A percentile compares a stretch with the other conserved stretches of the same genome.
These are phyloP conservation scores for Albifimbria verrucaria DNA, from an alignment of 2,329 filamentous ascomycete species.

Conservation along the genomic window DNA sequence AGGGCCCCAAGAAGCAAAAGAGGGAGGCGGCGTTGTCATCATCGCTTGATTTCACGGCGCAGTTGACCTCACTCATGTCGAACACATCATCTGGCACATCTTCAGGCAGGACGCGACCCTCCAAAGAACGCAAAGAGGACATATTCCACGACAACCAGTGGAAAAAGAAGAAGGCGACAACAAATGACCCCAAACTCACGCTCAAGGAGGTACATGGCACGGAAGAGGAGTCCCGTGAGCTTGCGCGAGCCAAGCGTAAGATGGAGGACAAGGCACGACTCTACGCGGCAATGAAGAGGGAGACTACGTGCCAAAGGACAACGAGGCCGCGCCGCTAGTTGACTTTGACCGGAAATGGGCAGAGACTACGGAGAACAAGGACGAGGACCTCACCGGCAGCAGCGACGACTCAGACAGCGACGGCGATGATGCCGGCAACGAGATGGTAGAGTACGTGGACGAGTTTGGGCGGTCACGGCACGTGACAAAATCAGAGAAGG, in stretches of 20 bases:
- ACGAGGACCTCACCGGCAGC: conserved; percentile 55
- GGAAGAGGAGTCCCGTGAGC: conserved; percentile 63
- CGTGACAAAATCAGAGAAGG: conserved; percentile 67
- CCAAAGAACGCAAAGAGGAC: conserved; percentile 45
- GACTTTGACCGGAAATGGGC: conserved; percentile 98
- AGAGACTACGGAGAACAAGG: conserved; percentile 55
- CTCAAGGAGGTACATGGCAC: conserved; percentile 52
- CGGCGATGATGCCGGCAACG: conserved; percentile 43
- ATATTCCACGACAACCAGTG: conserved; percentile 31
- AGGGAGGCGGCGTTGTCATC: conserved; percentile 69
- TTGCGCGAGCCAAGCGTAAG: conserved; percentile 69
- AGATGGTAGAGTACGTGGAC: conserved; percentile 83
- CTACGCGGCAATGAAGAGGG: conserved; percentile 87
- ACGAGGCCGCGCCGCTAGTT: conserved; percentile 66
- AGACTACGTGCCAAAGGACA: conserved; percentile 69
- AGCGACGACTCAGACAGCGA: conserved; percentile 27
- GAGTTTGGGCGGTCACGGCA: conserved; percentile 84
- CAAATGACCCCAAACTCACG: conserved; percentile 49
- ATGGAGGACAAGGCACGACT: conserved; percentile 89
- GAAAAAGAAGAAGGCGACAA: conserved; percentile 28
- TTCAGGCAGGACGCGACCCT: conserved; percentile 43
- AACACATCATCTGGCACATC: conserved; percentile 37
- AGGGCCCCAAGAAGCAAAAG: conserved; percentile 66
- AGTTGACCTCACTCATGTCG: conserved; percentile 78
- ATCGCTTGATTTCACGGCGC: conserved; percentile 81